Evolutionary conservation across 345 rosid genomes (phyloP).

Genomic region (Brassica incana): DNA sequence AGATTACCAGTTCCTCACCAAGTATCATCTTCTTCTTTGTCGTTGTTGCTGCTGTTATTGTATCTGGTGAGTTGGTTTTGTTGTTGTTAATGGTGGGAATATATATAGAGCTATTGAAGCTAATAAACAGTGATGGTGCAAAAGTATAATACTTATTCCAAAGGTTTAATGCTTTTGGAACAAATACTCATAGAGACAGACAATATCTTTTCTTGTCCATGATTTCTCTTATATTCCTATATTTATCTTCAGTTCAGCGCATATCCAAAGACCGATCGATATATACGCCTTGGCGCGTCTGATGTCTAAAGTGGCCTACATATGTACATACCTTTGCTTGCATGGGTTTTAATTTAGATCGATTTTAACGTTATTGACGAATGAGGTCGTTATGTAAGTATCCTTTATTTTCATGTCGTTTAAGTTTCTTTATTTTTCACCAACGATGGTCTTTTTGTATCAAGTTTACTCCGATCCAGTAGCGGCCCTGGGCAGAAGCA

Average conservation of each 20-base stretch:
- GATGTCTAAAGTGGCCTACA: background rate
- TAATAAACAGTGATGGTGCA: slow-evolving; percentile 24
- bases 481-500: no score
- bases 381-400: background rate
- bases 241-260: slow-evolving; percentile 21
- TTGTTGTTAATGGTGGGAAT: slow-evolving; percentile 11
- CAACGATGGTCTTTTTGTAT: background rate
- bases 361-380: background rate
- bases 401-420: background rate
- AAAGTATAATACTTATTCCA: slow-evolving; percentile 38
- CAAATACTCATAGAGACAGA: slow-evolving; percentile 32
- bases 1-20: slow-evolving; percentile 39
- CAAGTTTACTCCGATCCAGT: background rate
- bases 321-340: background rate
- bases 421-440: background rate
- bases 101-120: slow-evolving; percentile 18
- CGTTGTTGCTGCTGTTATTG: background rate
- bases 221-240: slow-evolving; percentile 21
- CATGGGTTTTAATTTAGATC: background rate
- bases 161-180: slow-evolving; percentile 38
- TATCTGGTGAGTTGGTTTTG: background rate
- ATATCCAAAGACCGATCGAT: background rate
- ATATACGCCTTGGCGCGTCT: slow-evolving; percentile 4
- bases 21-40: slow-evolving; percentile 1
- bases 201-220: slow-evolving; percentile 26